Evolutionary conservation across 225 moss, liverwort and hornwort genomes (phyloP), one percentile per base, ranked within the genome.

Genomic region (Asterella californica): DNA sequence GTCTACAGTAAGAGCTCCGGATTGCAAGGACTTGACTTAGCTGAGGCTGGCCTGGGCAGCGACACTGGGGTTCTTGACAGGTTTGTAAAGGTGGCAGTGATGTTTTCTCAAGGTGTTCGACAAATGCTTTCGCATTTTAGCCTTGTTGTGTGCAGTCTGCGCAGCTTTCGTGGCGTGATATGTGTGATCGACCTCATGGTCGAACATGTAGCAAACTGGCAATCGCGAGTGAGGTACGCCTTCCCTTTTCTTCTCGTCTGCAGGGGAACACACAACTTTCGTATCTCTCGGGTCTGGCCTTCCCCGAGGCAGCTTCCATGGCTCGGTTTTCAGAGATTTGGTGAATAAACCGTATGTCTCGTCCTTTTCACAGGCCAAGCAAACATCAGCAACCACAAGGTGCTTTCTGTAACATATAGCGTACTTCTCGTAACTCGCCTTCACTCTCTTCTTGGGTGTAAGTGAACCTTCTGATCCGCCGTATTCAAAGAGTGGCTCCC

Each of bases 341-440:
- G 79, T 79, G 37, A 79, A 79, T 25, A 79, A 49, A 9, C 69
- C 53, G 48, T 79, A 79, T 4, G 52, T 68, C 36, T 70, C 79
- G 52, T 79, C 79, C 53, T 79, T 79, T 32, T 79, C 79, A 37
- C 79, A 79, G 19, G 79, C 79, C 55, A 79, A 70, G 55, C 79
- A 79, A 34, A 70, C 68, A 55, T 70, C 50, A 30, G 52, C 69
- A 15, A 79, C 29, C 37, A 12, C 9, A 0, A 19, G 10, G 69
- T 79, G 79, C 70, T 70, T 79, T 45, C 6, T 79, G 54, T 79
- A 70, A 21, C 79, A 79, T 24, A 79, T 79, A 0, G 79, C 79
- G 27, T 79, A 79, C 29, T 66, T 79, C 55, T 79, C 68, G n/a
- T 70, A 79, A 47, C 32, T 33, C 10, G 67, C 69, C 33, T 79